Conservation (phyloP, 345 rosid species). For the Lepidium aucheri region DNA sequence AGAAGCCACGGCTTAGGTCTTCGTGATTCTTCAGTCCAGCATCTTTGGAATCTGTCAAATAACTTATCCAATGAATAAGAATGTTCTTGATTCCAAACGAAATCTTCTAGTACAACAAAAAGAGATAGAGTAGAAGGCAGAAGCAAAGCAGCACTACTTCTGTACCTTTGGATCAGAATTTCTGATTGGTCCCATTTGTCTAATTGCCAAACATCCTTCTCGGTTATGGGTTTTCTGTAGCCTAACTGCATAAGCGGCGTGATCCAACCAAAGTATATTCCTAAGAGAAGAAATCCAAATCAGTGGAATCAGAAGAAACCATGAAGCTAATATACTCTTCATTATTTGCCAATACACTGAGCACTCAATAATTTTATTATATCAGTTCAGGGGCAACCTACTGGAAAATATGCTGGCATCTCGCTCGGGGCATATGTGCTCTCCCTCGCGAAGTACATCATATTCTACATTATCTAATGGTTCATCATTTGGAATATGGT, state of each 20-base stretch:
- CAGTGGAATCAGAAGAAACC: not conserved
- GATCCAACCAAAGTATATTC: slow-evolving; percentile 76
- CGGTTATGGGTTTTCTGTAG: slow-evolving; percentile 76
- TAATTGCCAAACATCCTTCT: slow-evolving; percentile 87
- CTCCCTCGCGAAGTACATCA: slow-evolving; percentile 69
- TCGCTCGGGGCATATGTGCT: slow-evolving; percentile 76
- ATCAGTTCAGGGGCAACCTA: slow-evolving; percentile 38
- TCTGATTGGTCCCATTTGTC: slow-evolving; percentile 94
- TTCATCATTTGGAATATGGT: slow-evolving; percentile 40
- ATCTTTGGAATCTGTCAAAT: slow-evolving; percentile 54
- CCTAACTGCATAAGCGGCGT: slow-evolving; percentile 86
- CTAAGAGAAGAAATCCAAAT: slow-evolving; percentile 32
- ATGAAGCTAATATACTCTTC: not conserved
- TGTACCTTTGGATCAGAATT: slow-evolving; percentile 56
- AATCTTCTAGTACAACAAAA: not conserved
- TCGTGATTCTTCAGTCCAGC: slow-evolving; percentile 69
- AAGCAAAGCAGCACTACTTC: slow-evolving; percentile 1
- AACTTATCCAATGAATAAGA: not conserved
- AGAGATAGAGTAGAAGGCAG: slow-evolving; percentile 2
- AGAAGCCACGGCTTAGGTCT: slow-evolving; percentile 78
- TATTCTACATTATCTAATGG: slow-evolving; percentile 48
- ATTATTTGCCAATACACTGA: not conserved
- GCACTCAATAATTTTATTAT: not conserved
- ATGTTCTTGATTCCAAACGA: not conserved
- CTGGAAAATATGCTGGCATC: slow-evolving; percentile 61